A percentile compares a stretch with the other conserved stretches of the same genome.
These are phyloP conservation scores for Rhizophagus sp. DNA, from an alignment of 192 early-diverging fungal species.

Conservation along the genomic window DNA sequence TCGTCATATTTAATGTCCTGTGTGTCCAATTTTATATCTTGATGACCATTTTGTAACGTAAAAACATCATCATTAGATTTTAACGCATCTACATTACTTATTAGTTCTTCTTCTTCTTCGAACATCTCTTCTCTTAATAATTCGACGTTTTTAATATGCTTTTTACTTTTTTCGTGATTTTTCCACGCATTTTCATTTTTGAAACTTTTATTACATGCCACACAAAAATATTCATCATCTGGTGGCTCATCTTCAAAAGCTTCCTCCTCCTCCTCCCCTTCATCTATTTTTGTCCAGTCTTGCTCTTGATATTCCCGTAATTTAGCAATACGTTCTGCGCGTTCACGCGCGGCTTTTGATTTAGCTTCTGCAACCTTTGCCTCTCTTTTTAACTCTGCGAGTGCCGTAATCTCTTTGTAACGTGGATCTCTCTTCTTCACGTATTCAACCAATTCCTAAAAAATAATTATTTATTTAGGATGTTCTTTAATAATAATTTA, in stretches of 20 bases:
- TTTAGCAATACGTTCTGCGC: slow-evolving; percentile 49
- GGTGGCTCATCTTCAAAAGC: slow-evolving; percentile 46
- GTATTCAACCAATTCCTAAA: slow-evolving; percentile 69
- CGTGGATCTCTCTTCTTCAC: slow-evolving; percentile 91
- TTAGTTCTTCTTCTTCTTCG: slow-evolving; percentile 53
- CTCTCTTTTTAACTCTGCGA: slow-evolving; percentile 53
- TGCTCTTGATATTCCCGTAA: slow-evolving; percentile 63
- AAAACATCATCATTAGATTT: slow-evolving; percentile 39
- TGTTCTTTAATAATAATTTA: neutral
- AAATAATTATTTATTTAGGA: neutral
- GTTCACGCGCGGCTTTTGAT: slow-evolving; percentile 60
- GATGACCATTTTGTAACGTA: neutral
- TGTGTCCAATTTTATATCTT: neutral
- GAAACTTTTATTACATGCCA: slow-evolving; percentile 88
- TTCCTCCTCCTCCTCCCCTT: slow-evolving; percentile 39
- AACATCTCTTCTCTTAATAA: slow-evolving; percentile 74
- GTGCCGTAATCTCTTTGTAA: slow-evolving; percentile 66
- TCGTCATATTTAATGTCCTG: slow-evolving; percentile 21
- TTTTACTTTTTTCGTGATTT: slow-evolving; percentile 87
- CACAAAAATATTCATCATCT: slow-evolving; percentile 76
- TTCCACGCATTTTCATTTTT: slow-evolving; percentile 75
- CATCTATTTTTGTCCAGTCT: slow-evolving; percentile 66
- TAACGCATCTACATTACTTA: slow-evolving; percentile 26
- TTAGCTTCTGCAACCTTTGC: slow-evolving; percentile 60
- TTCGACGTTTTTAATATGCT: slow-evolving; percentile 80